phyloP scores from a whole-genome alignment of 75 land plant species.

The Pinus albicaulis region DNA sequence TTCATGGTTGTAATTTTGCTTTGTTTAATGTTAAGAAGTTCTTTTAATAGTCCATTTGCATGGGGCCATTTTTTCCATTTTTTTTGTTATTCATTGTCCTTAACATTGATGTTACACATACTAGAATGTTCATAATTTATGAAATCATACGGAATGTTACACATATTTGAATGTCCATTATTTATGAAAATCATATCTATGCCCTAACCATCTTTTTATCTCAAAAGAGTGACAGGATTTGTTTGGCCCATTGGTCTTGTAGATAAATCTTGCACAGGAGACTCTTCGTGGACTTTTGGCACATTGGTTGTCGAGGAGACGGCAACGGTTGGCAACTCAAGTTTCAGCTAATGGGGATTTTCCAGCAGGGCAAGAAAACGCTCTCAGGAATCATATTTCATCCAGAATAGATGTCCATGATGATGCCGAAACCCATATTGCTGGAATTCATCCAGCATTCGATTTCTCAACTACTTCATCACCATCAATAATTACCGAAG shows the following conservation, averaged over 20 bases:
- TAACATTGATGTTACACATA: not conserved
- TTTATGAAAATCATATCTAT: not conserved
- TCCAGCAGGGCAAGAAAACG: conserved; percentile 32
- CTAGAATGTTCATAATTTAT: not conserved
- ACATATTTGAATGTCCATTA: not conserved
- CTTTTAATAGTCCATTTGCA: not conserved
- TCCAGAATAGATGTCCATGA: conserved; percentile 57
- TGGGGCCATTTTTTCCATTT: not conserved
- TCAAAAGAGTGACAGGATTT: conserved; percentile 1
- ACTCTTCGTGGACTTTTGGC: conserved; percentile 83
- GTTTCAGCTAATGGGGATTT: conserved; percentile 68
- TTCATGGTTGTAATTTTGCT: not conserved
- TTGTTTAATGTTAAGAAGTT: not conserved
- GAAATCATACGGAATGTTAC: not conserved
- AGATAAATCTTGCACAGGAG: conserved; percentile 97
- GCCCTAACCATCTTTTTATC: not conserved
- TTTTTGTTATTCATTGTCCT: not conserved
- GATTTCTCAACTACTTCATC: conserved; percentile 82
- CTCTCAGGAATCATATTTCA: conserved; percentile 42
- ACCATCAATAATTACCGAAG: conserved; percentile 94
- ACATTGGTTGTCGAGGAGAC: conserved; percentile 76
- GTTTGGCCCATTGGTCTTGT: conserved; percentile 13
- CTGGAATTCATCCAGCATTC: conserved; percentile 65
- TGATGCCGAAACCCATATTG: conserved; percentile 44
- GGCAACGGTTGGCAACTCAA: conserved; percentile 45